Conservation (phyloP, 257 asterid genomes). For the Rauvolfia tetraphylla region DNA sequence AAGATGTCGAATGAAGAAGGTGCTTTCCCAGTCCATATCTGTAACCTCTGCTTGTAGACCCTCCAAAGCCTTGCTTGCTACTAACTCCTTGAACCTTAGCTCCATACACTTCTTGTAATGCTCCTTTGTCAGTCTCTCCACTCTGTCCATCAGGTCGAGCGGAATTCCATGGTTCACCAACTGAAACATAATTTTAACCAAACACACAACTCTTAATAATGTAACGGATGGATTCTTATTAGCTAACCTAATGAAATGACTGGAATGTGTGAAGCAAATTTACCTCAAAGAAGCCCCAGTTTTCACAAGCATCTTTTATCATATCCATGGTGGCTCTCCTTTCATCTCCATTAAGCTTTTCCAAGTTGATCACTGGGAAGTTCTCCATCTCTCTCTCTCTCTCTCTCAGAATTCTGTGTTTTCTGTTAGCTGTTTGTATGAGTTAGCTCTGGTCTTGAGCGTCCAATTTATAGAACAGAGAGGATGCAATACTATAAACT, state of each 20-base stretch:
- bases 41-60: constrained; percentile 29
- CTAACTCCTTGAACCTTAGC: constrained; percentile 39
- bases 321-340: constrained; percentile 9
- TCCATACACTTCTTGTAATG: constrained; percentile 58
- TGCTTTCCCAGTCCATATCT: constrained; percentile 53
- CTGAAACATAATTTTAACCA: constrained; percentile 20
- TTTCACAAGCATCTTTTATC: constrained; percentile 25
- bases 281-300: constrained; percentile 34
- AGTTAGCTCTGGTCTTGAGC: neutral
- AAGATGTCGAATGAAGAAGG: constrained; percentile 19
- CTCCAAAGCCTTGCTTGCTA: constrained; percentile 33
- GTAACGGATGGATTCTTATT: too few species aligned
- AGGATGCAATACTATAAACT: neutral
- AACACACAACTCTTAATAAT: too few species aligned
- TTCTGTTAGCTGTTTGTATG: too few species aligned
- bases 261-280: neutral
- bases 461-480: too few species aligned
- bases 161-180: constrained; percentile 61
- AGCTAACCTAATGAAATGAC: too few species aligned
- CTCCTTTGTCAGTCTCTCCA: constrained; percentile 50
- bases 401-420: too few species aligned
- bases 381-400: constrained; percentile 6
- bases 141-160: constrained; percentile 53
- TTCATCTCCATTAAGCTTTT: constrained; percentile 18
- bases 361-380: constrained; percentile 24